A percentile compares a stretch with the other conserved stretches of the same genome.
Conservation (phyloP, 768 basidiomycete genomes). For the Mycena galopus region DNA sequence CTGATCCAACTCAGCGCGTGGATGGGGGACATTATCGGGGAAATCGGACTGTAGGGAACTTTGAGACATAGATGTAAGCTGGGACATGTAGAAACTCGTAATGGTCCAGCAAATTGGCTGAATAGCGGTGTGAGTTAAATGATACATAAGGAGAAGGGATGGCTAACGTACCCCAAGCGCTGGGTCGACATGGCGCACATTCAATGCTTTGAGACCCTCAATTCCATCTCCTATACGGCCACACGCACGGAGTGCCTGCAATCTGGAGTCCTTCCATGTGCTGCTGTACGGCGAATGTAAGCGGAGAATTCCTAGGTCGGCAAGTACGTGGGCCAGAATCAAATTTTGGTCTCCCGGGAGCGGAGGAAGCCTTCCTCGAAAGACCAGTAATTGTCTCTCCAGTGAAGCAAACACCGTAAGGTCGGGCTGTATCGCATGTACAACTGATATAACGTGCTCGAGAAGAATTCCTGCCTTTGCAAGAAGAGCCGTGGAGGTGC, state of each 20-base stretch:
- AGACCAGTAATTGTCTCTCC: background rate
- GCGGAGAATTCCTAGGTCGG: constrained; percentile 16
- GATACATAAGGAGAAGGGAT: background rate
- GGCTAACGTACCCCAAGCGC: background rate
- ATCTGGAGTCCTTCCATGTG: background rate
- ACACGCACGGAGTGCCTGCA: background rate
- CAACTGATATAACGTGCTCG: constrained; percentile 1
- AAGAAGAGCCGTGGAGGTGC: background rate
- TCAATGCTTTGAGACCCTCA: background rate
- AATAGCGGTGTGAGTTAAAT: background rate
- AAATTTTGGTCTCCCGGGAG: background rate
- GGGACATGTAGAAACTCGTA: background rate
- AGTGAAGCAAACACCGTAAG: background rate
- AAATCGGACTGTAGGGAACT: background rate
- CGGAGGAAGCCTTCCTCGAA: constrained; percentile 11
- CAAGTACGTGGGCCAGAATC: background rate
- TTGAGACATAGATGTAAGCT: background rate
- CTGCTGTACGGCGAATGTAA: constrained; percentile 3
- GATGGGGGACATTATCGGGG: background rate
- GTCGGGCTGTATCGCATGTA: background rate
- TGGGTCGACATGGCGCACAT: background rate
- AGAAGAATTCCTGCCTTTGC: constrained; percentile 20
- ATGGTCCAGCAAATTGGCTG: constrained; percentile 1
- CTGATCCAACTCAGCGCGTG: too few relatives aligned
- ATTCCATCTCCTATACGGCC: background rate